These are phyloP conservation scores for Penicillium paxilli DNA, from an alignment of 495 filamentous ascomycete species.

Conservation along the genomic window DNA sequence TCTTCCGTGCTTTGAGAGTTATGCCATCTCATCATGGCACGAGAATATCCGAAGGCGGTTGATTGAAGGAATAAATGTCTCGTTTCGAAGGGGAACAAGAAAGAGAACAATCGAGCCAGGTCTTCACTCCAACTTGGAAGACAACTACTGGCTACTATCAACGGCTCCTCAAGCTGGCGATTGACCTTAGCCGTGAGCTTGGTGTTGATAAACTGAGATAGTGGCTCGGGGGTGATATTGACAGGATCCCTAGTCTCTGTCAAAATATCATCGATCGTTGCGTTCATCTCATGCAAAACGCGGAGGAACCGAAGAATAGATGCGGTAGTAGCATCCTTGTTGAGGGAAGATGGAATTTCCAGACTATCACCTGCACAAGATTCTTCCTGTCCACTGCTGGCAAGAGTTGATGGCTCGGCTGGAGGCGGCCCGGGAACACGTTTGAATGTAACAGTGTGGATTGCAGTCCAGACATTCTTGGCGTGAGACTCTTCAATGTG, in stretches of 20 bases:
- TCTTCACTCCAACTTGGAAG: slow-evolving; percentile 97
- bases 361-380: slow-evolving; percentile 45
- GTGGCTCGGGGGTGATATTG: slow-evolving; percentile 75
- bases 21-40: slow-evolving; percentile 97
- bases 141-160: slow-evolving; percentile 97
- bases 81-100: slow-evolving; percentile 99
- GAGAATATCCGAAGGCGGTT: slow-evolving; percentile 95
- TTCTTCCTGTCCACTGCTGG: slow-evolving; percentile 49
- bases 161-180: slow-evolving; percentile 93
- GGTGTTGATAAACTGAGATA: slow-evolving; percentile 97
- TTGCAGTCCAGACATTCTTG: slow-evolving; percentile 82
- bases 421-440: slow-evolving; percentile 87
- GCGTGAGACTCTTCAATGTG: slow-evolving; percentile 64
- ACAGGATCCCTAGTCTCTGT: slow-evolving; percentile 76
- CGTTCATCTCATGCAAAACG: slow-evolving; percentile 90
- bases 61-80: slow-evolving; percentile 96
- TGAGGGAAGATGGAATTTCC: slow-evolving; percentile 77
- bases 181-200: slow-evolving; percentile 99
- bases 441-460: slow-evolving; percentile 90
- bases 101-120: slow-evolving; percentile 91
- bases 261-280: slow-evolving; percentile 93
- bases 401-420: slow-evolving; percentile 68
- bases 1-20: slow-evolving; percentile 83
- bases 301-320: slow-evolving; percentile 87
- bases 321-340: slow-evolving; percentile 77